Conservation (phyloP, 371 early-diverging fungal genomes). For the Chytridiales sp. region DNA sequence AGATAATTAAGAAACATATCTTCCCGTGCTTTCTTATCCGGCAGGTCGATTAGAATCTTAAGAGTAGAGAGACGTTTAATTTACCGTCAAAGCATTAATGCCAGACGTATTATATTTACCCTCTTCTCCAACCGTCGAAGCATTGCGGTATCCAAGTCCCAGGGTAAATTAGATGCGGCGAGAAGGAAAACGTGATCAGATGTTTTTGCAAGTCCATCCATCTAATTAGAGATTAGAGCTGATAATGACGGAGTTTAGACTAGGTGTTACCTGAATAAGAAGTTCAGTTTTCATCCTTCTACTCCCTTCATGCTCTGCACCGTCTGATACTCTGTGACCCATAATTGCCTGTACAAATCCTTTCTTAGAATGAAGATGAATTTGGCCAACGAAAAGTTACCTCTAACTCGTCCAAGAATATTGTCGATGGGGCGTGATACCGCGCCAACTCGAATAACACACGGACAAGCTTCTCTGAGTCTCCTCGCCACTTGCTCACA, state of each 20-base stretch:
- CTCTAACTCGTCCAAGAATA: constrained; percentile 60
- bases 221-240: constrained; percentile 20
- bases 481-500: constrained; percentile 71
- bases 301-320: constrained; percentile 55
- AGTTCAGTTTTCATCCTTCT: constrained; percentile 60
- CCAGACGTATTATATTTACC: constrained; percentile 21
- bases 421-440: constrained; percentile 53
- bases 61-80: not conserved
- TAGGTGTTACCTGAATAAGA: constrained; percentile 45
- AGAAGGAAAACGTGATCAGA: constrained; percentile 50
- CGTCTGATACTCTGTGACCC: constrained; percentile 46
- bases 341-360: constrained; percentile 39
- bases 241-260: not conserved
- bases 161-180: constrained; percentile 57
- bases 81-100: not conserved
- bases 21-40: constrained; percentile 37
- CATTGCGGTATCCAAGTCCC: constrained; percentile 59
- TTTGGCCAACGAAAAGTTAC: constrained; percentile 7
- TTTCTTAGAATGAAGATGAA: not conserved
- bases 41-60: constrained; percentile 49
- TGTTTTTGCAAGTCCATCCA: constrained; percentile 51
- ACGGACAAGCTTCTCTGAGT: constrained; percentile 55
- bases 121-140: constrained; percentile 55
- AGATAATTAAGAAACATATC: constrained; percentile 43
- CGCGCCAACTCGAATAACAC: constrained; percentile 57